Percentiles rank a stretch among this genome's conserved stretches.
phyloP scores from a whole-genome alignment of 129 eudicot genomes.

The Oenanthe sinensis region DNA sequence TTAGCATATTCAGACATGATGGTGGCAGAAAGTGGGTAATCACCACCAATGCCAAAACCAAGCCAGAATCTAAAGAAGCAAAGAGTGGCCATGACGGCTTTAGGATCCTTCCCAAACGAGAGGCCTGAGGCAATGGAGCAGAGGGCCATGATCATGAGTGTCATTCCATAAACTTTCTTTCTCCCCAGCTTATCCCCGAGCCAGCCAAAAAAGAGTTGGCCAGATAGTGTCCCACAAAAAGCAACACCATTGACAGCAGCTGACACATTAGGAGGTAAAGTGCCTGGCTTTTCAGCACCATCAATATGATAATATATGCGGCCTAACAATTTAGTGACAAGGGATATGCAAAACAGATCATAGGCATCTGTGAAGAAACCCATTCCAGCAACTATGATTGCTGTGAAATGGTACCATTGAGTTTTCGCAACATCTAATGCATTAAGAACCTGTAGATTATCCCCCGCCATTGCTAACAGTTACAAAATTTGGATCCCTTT shows the following conservation, averaged over 20 bases:
- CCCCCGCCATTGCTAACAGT: not conserved
- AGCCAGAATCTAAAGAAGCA: constrained; percentile 60
- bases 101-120: constrained; percentile 42
- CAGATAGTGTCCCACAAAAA: constrained; percentile 40
- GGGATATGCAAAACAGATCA: constrained; percentile 51
- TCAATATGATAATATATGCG: constrained; percentile 37
- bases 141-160: constrained; percentile 44
- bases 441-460: constrained; percentile 36
- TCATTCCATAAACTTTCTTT: constrained; percentile 46
- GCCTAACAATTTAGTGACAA: constrained; percentile 49
- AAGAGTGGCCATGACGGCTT: constrained; percentile 44
- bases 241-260: constrained; percentile 59
- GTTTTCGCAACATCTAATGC: constrained; percentile 58
- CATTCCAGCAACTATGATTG: constrained; percentile 57
- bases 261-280: constrained; percentile 42
- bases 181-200: constrained; percentile 45
- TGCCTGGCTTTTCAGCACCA: constrained; percentile 42
- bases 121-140: constrained; percentile 47
- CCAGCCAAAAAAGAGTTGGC: constrained; percentile 54
- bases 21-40: constrained; percentile 55
- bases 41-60: constrained; percentile 58
- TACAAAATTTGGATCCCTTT: not conserved
- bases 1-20: constrained; percentile 57
- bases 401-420: constrained; percentile 66
- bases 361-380: constrained; percentile 61